These are phyloP conservation scores for Cytospora leucostoma DNA, from an alignment of 2,329 filamentous ascomycete species.

Conservation along the genomic window DNA sequence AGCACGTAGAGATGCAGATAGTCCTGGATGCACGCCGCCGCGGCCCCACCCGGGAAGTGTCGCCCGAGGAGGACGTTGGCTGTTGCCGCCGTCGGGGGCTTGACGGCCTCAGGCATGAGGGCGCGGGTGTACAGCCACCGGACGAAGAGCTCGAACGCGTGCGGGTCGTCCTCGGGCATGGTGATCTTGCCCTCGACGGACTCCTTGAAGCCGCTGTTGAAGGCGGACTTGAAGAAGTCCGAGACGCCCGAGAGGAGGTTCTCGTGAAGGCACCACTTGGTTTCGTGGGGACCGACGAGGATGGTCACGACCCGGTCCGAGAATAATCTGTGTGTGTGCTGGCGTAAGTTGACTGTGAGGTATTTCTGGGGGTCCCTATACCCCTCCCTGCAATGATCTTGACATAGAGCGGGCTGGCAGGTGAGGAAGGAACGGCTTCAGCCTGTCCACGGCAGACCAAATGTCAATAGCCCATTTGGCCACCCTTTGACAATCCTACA, in stretches of 20 bases:
- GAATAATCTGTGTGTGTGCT: slow-evolving; percentile 8
- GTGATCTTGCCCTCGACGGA: slow-evolving; percentile 15
- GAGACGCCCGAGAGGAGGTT: slow-evolving; percentile 23
- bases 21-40: slow-evolving; percentile 16
- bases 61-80: slow-evolving; percentile 3
- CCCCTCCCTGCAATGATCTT: not conserved
- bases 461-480: not conserved
- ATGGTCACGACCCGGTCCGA: slow-evolving; percentile 20
- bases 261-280: slow-evolving; percentile 19
- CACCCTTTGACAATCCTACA: not conserved
- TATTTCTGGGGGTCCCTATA: too few relatives aligned
- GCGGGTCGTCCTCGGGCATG: slow-evolving; percentile 25
- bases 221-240: slow-evolving; percentile 24
- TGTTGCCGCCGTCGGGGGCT: not conserved
- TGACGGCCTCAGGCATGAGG: slow-evolving; percentile 12
- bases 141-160: slow-evolving; percentile 25
- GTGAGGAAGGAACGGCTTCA: too few relatives aligned
- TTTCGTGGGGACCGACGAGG: slow-evolving; percentile 17
- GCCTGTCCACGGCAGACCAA: not conserved
- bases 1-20: slow-evolving; percentile 23
- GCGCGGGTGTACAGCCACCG: slow-evolving; percentile 25
- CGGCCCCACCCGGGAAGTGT: slow-evolving; percentile 4
- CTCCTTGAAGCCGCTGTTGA: slow-evolving; percentile 26
- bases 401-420: not conserved
- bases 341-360: not conserved